A percentile compares a stretch with the other conserved stretches of the same genome.
phyloP scores from a whole-genome alignment of 768 basidiomycete genomes.

The Lactarius indigo region DNA sequence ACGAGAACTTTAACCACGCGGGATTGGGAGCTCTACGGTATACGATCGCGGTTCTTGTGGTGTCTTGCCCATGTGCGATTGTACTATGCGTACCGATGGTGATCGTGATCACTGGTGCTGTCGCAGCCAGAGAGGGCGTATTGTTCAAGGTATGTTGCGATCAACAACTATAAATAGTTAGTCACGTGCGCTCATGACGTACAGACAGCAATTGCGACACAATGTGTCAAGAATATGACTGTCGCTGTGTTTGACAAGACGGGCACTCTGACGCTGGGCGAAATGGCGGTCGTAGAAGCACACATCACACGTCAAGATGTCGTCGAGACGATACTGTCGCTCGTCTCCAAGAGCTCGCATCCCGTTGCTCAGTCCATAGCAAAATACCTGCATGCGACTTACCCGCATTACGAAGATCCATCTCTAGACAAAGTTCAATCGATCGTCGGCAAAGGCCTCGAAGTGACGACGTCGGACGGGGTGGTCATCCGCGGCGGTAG shows the following conservation, averaged over 20 bases:
- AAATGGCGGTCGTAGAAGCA: slow-evolving; percentile 38
- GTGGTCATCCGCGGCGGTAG: slow-evolving; percentile 37
- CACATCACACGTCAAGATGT: slow-evolving; percentile 29
- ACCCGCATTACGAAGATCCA: slow-evolving; percentile 12
- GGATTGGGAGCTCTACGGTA: slow-evolving; percentile 43
- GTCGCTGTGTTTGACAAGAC: slow-evolving; percentile 59
- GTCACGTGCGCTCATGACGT: neutral
- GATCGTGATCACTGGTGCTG: slow-evolving; percentile 34
- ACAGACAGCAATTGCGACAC: slow-evolving; percentile 17
- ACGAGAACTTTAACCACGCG: slow-evolving; percentile 29
- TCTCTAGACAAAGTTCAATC: slow-evolving; percentile 27
- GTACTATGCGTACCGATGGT: slow-evolving; percentile 39
- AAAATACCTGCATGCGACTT: slow-evolving; percentile 29
- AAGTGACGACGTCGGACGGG: slow-evolving; percentile 32
- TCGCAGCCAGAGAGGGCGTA: slow-evolving; percentile 32
- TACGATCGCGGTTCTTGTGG: slow-evolving; percentile 47
- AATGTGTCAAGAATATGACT: slow-evolving; percentile 33
- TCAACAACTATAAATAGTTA: neutral
- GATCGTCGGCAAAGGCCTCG: slow-evolving; percentile 37
- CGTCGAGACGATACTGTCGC: slow-evolving; percentile 29
- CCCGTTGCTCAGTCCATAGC: slow-evolving; percentile 37
- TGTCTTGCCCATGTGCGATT: slow-evolving; percentile 52
- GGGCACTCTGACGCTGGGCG: slow-evolving; percentile 48
- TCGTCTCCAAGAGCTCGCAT: slow-evolving; percentile 37
- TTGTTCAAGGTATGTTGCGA: slow-evolving; percentile 31